Percentiles rank a stretch among this genome's conserved stretches.
Conservation (phyloP, 441 rosid species). For the Syzygium syzygioides region DNA sequence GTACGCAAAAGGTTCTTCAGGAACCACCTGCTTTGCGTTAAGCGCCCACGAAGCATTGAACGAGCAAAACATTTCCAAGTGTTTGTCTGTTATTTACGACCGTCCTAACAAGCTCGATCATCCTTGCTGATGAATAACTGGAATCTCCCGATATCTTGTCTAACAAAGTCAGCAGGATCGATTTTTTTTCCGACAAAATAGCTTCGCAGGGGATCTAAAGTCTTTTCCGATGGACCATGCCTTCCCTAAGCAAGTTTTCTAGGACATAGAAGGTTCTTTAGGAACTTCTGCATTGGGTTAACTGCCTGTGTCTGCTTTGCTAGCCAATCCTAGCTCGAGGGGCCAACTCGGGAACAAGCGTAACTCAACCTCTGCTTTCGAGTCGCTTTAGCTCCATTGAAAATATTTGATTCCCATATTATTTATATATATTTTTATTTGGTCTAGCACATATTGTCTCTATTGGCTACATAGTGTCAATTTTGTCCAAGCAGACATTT, state of each 20-base stretch:
- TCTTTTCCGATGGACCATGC: neutral
- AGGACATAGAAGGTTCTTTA: neutral
- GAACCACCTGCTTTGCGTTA: no score
- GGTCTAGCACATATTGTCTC: neutral
- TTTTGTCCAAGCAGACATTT: neutral
- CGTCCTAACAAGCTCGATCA: neutral
- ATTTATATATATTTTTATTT: no score
- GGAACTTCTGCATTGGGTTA: neutral
- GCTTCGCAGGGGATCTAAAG: no score
- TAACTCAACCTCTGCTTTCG: neutral
- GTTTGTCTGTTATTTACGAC: neutral
- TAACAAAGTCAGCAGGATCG: neutral
- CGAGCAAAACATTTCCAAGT: neutral
- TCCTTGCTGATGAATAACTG: neutral
- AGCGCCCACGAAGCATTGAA: neutral
- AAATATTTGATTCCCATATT: neutral
- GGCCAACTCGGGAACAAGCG: neutral
- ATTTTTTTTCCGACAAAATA: neutral
- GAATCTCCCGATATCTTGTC: neutral
- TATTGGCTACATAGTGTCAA: neutral
- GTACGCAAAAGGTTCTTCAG: no score
- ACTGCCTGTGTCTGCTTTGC: accelerated
- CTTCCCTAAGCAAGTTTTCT: neutral
- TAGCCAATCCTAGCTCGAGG: neutral
- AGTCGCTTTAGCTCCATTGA: neutral